These are phyloP conservation scores for Jacaranda mimosifolia DNA, from an alignment of 257 asterid genomes.

Conservation along the genomic window DNA sequence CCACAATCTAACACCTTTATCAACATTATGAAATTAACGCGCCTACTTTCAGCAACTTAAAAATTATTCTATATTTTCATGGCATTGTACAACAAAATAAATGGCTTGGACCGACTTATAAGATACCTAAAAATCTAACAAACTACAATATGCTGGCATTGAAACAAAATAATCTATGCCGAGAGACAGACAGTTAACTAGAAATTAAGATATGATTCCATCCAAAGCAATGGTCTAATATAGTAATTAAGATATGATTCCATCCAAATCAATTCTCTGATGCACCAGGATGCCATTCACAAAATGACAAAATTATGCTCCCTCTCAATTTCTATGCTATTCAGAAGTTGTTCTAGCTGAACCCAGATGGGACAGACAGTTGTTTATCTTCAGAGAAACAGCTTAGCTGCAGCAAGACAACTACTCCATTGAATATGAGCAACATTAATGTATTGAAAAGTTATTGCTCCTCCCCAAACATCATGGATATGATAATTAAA, in stretches of 20 bases:
- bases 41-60: slow-evolving; percentile 15
- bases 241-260: not conserved
- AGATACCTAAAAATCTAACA: not conserved
- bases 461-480: not conserved
- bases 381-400: slow-evolving; percentile 17
- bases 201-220: not conserved
- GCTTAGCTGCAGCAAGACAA: slow-evolving; percentile 3
- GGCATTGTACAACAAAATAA: not conserved
- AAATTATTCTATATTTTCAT: not conserved
- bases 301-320: not conserved
- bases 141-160: not conserved
- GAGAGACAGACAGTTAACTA: not conserved
- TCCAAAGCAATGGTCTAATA: not conserved
- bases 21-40: not conserved
- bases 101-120: not conserved
- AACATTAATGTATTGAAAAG: not conserved
- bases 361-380: not conserved
- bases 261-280: not conserved
- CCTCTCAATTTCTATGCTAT: not conserved
- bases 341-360: not conserved
- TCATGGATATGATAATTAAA: not conserved
- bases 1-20: not conserved
- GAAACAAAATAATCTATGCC: not conserved
- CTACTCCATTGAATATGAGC: not conserved
- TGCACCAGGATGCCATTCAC: not conserved